These are phyloP conservation scores for Schizonepeta tenuifolia DNA, from an alignment of 257 asterid genomes.

Conservation along the genomic window DNA sequence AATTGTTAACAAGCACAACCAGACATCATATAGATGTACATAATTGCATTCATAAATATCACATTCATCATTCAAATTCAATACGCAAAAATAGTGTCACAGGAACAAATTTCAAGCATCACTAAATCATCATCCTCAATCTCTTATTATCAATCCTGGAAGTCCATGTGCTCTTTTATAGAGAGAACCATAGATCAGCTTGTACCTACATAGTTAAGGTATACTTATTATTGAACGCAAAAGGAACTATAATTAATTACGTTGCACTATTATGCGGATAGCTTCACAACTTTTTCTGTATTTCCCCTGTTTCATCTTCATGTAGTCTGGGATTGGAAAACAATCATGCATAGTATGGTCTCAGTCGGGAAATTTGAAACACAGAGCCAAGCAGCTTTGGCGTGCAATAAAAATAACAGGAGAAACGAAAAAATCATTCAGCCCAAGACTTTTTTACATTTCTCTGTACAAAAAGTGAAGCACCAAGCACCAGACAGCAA, in stretches of 20 bases:
- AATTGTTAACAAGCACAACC: constrained; percentile 10
- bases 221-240: background rate
- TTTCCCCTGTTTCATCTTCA: background rate
- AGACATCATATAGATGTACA: background rate
- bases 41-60: background rate
- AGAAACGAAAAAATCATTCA: background rate
- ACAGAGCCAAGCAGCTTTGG: constrained; percentile 2
- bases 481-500: background rate
- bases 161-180: background rate
- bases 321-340: background rate
- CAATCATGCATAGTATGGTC: background rate
- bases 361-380: background rate
- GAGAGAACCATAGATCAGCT: background rate
- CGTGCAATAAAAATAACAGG: background rate
- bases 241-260: constrained; percentile 5
- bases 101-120: constrained; percentile 13
- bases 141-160: background rate
- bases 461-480: background rate
- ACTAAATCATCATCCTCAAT: constrained; percentile 10
- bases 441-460: background rate
- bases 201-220: background rate
- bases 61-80: constrained; percentile 4
- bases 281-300: background rate
- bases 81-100: background rate
- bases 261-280: background rate